Conservation (phyloP, 768 basidiomycete genomes). For the Trametes cubensis region DNA sequence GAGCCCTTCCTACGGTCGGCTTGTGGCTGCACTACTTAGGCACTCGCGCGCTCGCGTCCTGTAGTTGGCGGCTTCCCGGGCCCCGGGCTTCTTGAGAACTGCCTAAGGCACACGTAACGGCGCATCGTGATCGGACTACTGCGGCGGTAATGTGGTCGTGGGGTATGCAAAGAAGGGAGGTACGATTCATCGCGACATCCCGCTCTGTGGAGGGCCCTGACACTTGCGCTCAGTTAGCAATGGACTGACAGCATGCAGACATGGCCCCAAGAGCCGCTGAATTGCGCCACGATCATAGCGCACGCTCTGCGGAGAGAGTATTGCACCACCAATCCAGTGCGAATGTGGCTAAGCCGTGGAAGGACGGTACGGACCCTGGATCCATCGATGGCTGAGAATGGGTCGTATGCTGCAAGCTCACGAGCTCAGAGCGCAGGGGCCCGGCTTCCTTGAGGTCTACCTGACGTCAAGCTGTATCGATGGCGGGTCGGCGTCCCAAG, state of each 20-base stretch:
- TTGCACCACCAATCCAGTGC: neutral
- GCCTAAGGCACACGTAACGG: conserved; percentile 16
- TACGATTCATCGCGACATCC: conserved; percentile 14
- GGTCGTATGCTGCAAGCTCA: neutral
- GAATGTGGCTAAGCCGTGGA: neutral
- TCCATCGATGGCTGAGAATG: neutral
- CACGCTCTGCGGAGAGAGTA: neutral
- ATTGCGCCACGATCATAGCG: conserved; percentile 19
- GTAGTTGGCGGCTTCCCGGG: conserved; percentile 11
- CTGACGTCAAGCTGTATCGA: conserved; percentile 16
- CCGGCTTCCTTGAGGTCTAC: neutral
- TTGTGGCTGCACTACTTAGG: conserved; percentile 3
- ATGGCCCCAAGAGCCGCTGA: neutral
- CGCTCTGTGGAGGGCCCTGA: neutral
- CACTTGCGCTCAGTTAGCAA: conserved; percentile 5
- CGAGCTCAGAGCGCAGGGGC: neutral
- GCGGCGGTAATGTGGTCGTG: conserved; percentile 19
- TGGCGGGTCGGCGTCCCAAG: conserved; percentile 8
- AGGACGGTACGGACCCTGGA: neutral
- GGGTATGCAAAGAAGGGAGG: conserved; percentile 6
- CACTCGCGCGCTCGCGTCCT: conserved; percentile 9
- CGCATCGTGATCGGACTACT: conserved; percentile 19
- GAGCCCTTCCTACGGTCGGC: neutral
- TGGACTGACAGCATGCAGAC: neutral
- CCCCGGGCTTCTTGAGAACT: conserved; percentile 13